phyloP scores from a whole-genome alignment of 305 asterid genomes.

The Salvia sclarea region DNA sequence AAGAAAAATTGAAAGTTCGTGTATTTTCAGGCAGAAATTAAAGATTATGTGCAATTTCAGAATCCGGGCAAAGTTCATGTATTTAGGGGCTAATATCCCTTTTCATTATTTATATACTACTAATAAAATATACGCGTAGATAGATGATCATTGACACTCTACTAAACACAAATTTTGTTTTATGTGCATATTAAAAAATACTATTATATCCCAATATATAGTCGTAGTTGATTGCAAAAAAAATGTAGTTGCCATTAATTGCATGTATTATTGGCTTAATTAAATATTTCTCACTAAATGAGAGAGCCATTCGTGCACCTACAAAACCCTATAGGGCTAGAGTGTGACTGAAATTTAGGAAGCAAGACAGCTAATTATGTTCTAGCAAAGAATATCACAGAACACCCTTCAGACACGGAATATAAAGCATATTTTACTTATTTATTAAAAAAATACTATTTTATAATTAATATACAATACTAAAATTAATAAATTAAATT shows the following conservation, averaged over 20 bases:
- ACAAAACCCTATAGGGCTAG: not conserved
- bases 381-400: not conserved
- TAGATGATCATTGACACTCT: too few species aligned
- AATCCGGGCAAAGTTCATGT: too few species aligned
- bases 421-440: not conserved
- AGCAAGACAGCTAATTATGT: slow-evolving; percentile 18
- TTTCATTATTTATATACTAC: too few species aligned
- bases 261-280: not conserved
- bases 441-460: too few species aligned
- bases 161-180: not conserved
- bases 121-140: too few species aligned
- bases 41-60: too few species aligned
- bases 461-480: too few species aligned
- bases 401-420: slow-evolving; percentile 31
- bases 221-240: not conserved
- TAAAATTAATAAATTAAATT: too few species aligned
- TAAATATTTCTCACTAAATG: not conserved
- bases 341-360: not conserved
- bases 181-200: not conserved
- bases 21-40: too few species aligned
- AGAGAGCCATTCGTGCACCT: slow-evolving; percentile 23
- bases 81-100: too few species aligned
- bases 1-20: too few species aligned
- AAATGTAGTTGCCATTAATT: slow-evolving; percentile 1
- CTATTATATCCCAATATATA: not conserved